Evolutionary conservation across 2,329 filamentous ascomycete genomes (phyloP), one percentile per base, ranked within the genome.

Genomic region (Fusarium anguioides): DNA sequence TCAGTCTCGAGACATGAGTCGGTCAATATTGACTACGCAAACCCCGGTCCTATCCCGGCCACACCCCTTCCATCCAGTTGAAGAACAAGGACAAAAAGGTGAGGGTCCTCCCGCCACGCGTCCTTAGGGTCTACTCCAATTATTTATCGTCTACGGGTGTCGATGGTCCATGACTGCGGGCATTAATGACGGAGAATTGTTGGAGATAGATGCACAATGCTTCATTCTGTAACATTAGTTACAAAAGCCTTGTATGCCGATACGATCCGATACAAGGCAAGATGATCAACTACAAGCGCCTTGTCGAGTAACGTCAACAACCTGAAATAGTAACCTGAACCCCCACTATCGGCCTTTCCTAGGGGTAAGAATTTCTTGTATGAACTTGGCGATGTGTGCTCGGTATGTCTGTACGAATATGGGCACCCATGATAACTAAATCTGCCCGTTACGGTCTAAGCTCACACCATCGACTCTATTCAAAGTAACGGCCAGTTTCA

Each of bases 101-200:
- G 54, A 68, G 65, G 54, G 50, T 64, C 62, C 60, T 68, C 56
- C 61, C 70, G 70, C 70, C 70, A 72, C 70, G 70, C 70, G 70
- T 72, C 64, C 68, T 46, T 48, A 44, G 51, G 45, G 57, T 53
- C 49, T 69, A 60, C 61, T 48, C 42, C 35, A 64, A 46, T 58
- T 62, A 50, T 52, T 49, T 31, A 35, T 24, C 35, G 46, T 39
- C 49, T 45, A 48, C 37, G 29, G 55, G 39, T 18, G 48, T 53
- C 40, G 64, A 59, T 49, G 36, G 57, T 57, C 48, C 27, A 44
- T 44, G 21, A 44, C n/a, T 37, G 49, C 39, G 40, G 56, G 31
- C 20, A 60, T 45, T 54, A 23, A 36, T 61, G 33, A 60, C 26
- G 46, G 37, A 56, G 61, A 54, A 55, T 44, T 55, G 46, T 54